A percentile compares a stretch with the other conserved stretches of the same genome.
phyloP scores from a whole-genome alignment of 495 filamentous ascomycete species.

The Cetradonia linearis region DNA sequence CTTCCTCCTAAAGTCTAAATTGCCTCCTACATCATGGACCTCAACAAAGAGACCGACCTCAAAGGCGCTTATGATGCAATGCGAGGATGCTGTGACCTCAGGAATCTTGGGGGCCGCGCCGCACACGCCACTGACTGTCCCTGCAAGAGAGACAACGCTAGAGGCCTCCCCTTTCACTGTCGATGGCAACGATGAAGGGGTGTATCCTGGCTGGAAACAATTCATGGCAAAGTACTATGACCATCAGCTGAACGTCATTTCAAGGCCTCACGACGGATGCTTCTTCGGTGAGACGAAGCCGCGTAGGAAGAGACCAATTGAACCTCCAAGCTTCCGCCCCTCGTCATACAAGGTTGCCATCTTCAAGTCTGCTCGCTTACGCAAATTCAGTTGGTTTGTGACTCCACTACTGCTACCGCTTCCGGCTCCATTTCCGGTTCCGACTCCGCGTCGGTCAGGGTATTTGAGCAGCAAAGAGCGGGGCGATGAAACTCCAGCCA shows the following conservation, averaged over 20 bases:
- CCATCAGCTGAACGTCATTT: conserved; percentile 15
- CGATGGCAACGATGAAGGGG: not conserved
- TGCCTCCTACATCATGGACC: not conserved
- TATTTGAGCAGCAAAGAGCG: not conserved
- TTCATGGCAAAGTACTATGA: conserved; percentile 14
- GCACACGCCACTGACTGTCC: not conserved
- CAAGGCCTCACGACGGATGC: conserved; percentile 7
- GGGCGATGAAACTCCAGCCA: not conserved
- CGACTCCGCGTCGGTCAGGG: not conserved
- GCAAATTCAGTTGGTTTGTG: conserved; percentile 1
- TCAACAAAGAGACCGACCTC: not conserved
- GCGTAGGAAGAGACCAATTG: conserved; percentile 14
- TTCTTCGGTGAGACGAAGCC: conserved; percentile 14
- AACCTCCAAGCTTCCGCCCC: conserved; percentile 11
- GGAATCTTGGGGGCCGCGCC: too few species aligned
- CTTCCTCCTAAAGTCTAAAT: not conserved
- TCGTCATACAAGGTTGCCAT: conserved; percentile 11
- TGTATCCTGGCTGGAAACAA: not conserved
- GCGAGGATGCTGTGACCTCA: not conserved
- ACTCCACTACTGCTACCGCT: too few species aligned
- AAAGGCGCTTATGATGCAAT: not conserved
- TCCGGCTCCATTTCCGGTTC: too few species aligned
- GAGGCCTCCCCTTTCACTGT: not conserved
- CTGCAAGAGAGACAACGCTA: not conserved
- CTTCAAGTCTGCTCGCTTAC: conserved; percentile 12